A percentile compares a stretch with the other conserved stretches of the same genome.
Conservation (phyloP, 2,329 filamentous ascomycete genomes). For the Diaporthe humulicola region DNA sequence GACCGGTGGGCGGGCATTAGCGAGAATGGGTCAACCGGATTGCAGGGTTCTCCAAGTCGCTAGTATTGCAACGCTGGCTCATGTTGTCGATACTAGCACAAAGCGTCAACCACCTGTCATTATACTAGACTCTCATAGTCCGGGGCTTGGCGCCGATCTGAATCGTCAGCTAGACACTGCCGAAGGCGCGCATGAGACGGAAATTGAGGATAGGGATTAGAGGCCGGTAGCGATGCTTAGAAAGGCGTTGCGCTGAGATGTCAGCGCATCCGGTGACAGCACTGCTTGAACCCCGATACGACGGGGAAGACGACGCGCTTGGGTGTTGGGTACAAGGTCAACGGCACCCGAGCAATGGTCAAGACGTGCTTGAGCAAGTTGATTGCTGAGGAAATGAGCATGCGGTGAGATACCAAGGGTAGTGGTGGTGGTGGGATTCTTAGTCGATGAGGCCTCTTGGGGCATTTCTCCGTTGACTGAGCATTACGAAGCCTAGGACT, state of each 20-base stretch:
- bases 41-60: slow-evolving; percentile 23
- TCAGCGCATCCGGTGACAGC: neutral
- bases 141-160: slow-evolving; percentile 24
- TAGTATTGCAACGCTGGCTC: slow-evolving; percentile 30
- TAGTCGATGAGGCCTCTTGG: slow-evolving; percentile 24
- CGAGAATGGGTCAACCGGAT: slow-evolving; percentile 16
- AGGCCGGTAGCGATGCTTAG: neutral
- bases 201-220: neutral
- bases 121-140: slow-evolving; percentile 20
- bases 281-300: neutral
- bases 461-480: slow-evolving; percentile 26
- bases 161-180: slow-evolving; percentile 14
- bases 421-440: slow-evolving; percentile 3
- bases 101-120: slow-evolving; percentile 29
- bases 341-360: neutral
- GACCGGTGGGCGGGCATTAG: slow-evolving; percentile 16
- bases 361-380: slow-evolving; percentile 27
- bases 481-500: slow-evolving; percentile 22
- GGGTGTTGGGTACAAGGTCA: neutral
- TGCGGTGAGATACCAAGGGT: slow-evolving; percentile 12
- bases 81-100: slow-evolving; percentile 26
- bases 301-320: neutral
- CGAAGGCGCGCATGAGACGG: slow-evolving; percentile 17
- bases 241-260: neutral
- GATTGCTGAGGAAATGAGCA: slow-evolving; percentile 25